phyloP scores from a whole-genome alignment of 2,329 filamentous ascomycete genomes.

The Pseudocercospora vitis region DNA sequence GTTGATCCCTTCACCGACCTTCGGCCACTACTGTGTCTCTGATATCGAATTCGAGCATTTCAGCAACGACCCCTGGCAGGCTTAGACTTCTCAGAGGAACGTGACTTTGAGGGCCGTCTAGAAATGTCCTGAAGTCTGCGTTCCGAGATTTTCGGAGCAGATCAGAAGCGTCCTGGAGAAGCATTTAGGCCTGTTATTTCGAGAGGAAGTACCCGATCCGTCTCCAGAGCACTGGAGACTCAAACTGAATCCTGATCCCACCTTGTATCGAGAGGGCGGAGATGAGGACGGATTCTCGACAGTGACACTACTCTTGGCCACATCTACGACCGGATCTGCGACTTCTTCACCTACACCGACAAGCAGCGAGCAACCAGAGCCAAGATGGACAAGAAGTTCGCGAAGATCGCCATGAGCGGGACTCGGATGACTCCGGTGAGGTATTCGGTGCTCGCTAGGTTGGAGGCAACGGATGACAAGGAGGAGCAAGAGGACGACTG shows the following conservation, averaged over 20 bases:
- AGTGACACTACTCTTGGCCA: background rate
- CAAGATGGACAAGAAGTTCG: background rate
- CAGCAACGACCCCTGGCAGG: background rate
- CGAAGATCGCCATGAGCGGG: background rate
- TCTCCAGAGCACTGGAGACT: background rate
- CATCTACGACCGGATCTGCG: background rate
- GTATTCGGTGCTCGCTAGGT: background rate
- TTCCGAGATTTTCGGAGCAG: background rate
- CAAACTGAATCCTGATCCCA: background rate
- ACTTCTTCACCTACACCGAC: background rate
- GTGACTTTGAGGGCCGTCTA: background rate
- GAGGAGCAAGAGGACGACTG: too few relatives aligned
- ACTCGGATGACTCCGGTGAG: background rate
- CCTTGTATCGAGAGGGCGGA: background rate
- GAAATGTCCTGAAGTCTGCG: background rate
- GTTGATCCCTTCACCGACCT: too few relatives aligned
- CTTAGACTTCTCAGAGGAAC: too few relatives aligned
- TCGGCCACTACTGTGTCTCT: background rate
- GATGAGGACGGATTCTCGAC: background rate
- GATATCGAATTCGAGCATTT: background rate
- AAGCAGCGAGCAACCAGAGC: background rate
- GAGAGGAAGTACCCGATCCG: background rate
- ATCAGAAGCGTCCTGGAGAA: background rate
- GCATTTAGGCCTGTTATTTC: background rate
- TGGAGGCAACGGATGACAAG: background rate